Evolutionary conservation across 495 filamentous ascomycete species (phyloP).

Genomic region (Daldinia decipiens): DNA sequence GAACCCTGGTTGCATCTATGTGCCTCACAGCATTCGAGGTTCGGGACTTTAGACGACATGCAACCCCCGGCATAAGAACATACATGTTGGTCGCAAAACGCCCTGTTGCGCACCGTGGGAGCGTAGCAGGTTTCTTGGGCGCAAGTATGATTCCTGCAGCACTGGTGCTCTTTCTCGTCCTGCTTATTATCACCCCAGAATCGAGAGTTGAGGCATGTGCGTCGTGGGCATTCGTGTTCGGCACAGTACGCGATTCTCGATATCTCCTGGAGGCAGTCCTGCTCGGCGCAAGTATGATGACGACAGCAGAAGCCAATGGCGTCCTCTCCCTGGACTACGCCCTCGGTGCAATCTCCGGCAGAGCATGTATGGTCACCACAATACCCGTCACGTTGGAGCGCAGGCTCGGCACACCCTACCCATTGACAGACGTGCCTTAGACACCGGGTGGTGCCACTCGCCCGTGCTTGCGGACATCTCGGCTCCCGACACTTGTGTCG

Average conservation of each 20-base stretch:
- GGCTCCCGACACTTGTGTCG: constrained; percentile 36
- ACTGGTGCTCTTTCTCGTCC: constrained; percentile 23
- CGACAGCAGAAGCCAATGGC: constrained; percentile 18
- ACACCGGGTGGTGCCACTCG: constrained; percentile 31
- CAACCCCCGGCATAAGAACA: constrained; percentile 31
- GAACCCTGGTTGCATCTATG: constrained; percentile 26
- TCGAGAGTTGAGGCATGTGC: constrained; percentile 28
- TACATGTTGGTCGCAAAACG: constrained; percentile 33
- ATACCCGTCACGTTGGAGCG: constrained; percentile 29
- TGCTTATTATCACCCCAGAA: constrained; percentile 27
- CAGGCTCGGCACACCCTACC: constrained; percentile 29
- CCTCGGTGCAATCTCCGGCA: constrained; percentile 19
- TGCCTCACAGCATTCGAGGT: constrained; percentile 22
- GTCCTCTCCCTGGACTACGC: background rate
- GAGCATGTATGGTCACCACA: constrained; percentile 38
- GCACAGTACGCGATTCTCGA: constrained; percentile 24
- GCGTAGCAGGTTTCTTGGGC: constrained; percentile 23
- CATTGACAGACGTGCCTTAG: constrained; percentile 28
- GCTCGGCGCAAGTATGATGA: constrained; percentile 29
- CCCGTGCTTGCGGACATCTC: constrained; percentile 14
- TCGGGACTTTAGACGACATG: constrained; percentile 9
- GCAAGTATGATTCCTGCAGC: constrained; percentile 37
- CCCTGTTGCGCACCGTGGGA: constrained; percentile 22
- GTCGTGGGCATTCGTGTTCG: constrained; percentile 34
- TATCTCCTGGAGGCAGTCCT: constrained; percentile 14